Evolutionary conservation across 2,329 filamentous ascomycete species (phyloP).

Genomic region (Ciborinia camelliae): DNA sequence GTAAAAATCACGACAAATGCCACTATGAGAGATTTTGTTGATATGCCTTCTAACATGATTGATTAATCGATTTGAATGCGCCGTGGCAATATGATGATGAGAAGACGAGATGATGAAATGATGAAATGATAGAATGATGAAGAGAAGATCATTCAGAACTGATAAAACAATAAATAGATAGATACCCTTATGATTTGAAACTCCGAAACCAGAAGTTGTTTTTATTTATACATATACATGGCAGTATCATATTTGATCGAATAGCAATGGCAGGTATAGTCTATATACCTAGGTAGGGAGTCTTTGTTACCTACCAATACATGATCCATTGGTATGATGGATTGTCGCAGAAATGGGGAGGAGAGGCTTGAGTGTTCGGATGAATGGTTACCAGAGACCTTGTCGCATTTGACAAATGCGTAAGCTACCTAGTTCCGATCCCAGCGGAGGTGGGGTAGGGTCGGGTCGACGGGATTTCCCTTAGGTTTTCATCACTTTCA

Average conservation of each 20-base stretch:
- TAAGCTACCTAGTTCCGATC: too few relatives aligned
- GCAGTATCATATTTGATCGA: not conserved
- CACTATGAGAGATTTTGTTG: conserved; percentile 42
- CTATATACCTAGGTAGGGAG: not conserved
- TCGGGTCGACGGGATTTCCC: too few relatives aligned
- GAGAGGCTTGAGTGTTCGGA: too few relatives aligned
- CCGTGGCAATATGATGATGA: too few relatives aligned
- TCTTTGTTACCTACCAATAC: too few relatives aligned
- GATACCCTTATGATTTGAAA: not conserved
- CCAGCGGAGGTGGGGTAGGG: too few relatives aligned
- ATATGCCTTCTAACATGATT: conserved; percentile 38
- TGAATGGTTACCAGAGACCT: too few relatives aligned
- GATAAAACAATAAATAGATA: not conserved
- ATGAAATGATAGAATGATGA: not conserved
- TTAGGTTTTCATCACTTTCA: too few relatives aligned
- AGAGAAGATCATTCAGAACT: not conserved
- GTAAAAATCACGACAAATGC: conserved; percentile 22
- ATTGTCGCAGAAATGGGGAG: too few relatives aligned
- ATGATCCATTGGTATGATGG: too few relatives aligned
- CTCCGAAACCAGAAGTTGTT: not conserved
- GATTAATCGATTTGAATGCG: not conserved
- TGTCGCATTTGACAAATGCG: too few relatives aligned
- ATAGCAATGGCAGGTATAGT: too few relatives aligned
- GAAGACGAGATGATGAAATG: not conserved
- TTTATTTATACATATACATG: not conserved